phyloP scores from a whole-genome alignment of 306 rosid genomes.

The Ziziphus jujuba region DNA sequence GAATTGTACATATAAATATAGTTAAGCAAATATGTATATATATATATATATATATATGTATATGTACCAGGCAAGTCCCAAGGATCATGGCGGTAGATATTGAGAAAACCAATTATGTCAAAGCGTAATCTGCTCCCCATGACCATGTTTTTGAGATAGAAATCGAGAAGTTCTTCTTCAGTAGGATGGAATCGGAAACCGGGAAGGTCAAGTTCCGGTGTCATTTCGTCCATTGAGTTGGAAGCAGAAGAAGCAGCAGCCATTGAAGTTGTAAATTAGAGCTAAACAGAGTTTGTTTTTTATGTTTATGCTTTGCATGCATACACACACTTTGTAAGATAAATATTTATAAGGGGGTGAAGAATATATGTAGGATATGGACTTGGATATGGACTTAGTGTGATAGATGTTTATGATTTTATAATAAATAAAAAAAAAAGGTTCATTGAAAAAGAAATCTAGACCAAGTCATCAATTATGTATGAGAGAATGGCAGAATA shows the following conservation, averaged over 20 bases:
- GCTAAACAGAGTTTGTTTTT: too few species aligned
- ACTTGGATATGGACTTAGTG: too few species aligned
- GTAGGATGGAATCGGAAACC: slow-evolving; percentile 96
- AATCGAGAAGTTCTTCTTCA: slow-evolving; percentile 88
- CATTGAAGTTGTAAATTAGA: too few species aligned
- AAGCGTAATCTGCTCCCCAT: slow-evolving; percentile 57
- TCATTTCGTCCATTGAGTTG: slow-evolving; percentile 28
- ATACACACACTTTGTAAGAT: too few species aligned
- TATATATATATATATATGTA: too few species aligned
- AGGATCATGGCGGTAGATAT: slow-evolving; percentile 85
- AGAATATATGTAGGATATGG: too few species aligned
- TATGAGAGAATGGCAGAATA: slow-evolving; percentile 4
- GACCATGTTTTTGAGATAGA: slow-evolving; percentile 73
- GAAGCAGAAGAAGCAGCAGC: too few species aligned
- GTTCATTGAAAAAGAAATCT: not conserved
- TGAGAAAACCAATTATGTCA: slow-evolving; percentile 74
- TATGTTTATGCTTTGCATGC: too few species aligned
- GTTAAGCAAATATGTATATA: too few species aligned
- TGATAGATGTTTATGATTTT: too few species aligned
- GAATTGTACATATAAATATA: not conserved
- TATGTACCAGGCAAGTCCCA: slow-evolving; percentile 79
- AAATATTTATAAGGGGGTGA: too few species aligned
- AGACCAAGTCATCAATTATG: slow-evolving; percentile 30
- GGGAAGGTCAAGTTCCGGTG: slow-evolving; percentile 62
- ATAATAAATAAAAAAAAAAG: too few species aligned